phyloP scores from a whole-genome alignment of 768 basidiomycete genomes.

The Zangia roseola region DNA sequence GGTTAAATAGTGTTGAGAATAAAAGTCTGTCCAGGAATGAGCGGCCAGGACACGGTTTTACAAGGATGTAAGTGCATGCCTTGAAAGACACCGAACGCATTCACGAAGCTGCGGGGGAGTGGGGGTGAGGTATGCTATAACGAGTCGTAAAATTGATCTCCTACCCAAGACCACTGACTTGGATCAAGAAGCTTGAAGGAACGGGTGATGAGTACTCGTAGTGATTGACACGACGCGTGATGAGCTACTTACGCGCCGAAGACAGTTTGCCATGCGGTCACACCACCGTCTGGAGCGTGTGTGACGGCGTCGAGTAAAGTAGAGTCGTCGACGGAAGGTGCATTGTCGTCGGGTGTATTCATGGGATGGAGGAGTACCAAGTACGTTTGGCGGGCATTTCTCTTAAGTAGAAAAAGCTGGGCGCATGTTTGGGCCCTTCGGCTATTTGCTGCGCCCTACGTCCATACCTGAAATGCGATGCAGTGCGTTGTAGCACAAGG shows the following conservation, averaged over 20 bases:
- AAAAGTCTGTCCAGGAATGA: slow-evolving; percentile 34
- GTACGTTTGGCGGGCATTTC: background rate
- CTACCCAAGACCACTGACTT: slow-evolving; percentile 39
- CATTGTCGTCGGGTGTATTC: slow-evolving; percentile 1
- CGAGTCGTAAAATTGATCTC: background rate
- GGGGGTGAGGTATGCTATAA: background rate
- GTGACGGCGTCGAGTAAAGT: background rate
- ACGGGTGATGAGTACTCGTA: slow-evolving; percentile 1
- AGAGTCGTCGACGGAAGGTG: background rate
- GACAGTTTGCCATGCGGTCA: slow-evolving; percentile 24
- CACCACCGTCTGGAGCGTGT: slow-evolving; percentile 24
- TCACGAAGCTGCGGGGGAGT: slow-evolving; percentile 27
- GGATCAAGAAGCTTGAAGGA: slow-evolving; percentile 31
- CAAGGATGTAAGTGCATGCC: slow-evolving; percentile 14
- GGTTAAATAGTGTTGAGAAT: slow-evolving; percentile 35
- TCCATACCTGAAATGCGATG: no score
- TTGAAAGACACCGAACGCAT: slow-evolving; percentile 43
- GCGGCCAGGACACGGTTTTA: background rate
- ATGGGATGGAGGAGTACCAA: background rate
- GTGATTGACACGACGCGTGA: background rate
- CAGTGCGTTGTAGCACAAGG: background rate
- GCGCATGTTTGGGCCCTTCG: background rate
- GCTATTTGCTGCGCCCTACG: slow-evolving; percentile 4
- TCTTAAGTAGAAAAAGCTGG: slow-evolving; percentile 1
- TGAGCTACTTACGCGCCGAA: slow-evolving; percentile 21